Conservation (phyloP, 345 rosid species). For the thale cress (Arabidopsis thaliana) region TAIR10.1 NC_003074.8:20738001-20738500, state of each 20-base stretch:
- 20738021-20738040: conserved; percentile 33
- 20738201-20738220: conserved; percentile 27
- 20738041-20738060: conserved; percentile 1
- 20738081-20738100: conserved; percentile 45
- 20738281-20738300: conserved; percentile 76
- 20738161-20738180: conserved; percentile 18
- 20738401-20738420: conserved; percentile 22
- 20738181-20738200: conserved; percentile 34
- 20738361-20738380: conserved; percentile 31
- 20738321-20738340: conserved; percentile 43
- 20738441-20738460: conserved; percentile 42
- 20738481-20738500: conserved; percentile 33
- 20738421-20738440: conserved; percentile 22
- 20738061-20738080: conserved; percentile 43
- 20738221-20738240: background rate
- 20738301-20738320: conserved; percentile 62
- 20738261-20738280: conserved; percentile 85
- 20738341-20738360: conserved; percentile 39
- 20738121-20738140: conserved; percentile 6
- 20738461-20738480: conserved; percentile 13
- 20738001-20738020: conserved; percentile 17
- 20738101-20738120: conserved; percentile 20
- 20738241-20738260: conserved; percentile 52
- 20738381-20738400: conserved; percentile 29
- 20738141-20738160: background rate